These are phyloP conservation scores for Sporormia fimetaria DNA, from an alignment of 495 filamentous ascomycete species.

Conservation along the genomic window DNA sequence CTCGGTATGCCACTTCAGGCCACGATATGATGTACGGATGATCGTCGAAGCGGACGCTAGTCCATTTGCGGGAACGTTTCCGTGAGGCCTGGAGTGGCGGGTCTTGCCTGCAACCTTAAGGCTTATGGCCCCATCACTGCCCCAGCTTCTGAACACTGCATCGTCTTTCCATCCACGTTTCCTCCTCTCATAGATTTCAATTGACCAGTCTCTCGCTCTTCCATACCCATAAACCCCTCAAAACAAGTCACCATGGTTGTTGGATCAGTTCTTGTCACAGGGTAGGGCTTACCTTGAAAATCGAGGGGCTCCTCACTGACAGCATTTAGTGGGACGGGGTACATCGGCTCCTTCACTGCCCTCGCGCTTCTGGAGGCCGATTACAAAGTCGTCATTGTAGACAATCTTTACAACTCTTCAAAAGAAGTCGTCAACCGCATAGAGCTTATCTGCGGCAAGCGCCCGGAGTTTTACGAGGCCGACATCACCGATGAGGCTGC, in stretches of 20 bases:
- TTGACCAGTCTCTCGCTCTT: background rate
- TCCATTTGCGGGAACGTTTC: too few relatives aligned
- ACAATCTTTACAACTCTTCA: conserved; percentile 94
- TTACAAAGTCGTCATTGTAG: conserved; percentile 91
- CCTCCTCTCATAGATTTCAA: background rate
- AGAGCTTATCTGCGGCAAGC: conserved; percentile 83
- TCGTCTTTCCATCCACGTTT: too few relatives aligned
- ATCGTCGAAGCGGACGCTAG: too few relatives aligned
- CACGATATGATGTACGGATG: too few relatives aligned
- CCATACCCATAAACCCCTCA: background rate
- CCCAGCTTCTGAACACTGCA: too few relatives aligned
- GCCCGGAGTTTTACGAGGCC: conserved; percentile 69
- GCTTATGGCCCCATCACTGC: too few relatives aligned
- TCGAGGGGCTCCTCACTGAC: conserved; percentile 3
- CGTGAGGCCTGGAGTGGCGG: too few relatives aligned
- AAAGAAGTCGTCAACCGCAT: conserved; percentile 81
- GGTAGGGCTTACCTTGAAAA: conserved; percentile 10
- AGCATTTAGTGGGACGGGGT: conserved; percentile 72
- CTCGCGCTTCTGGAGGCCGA: conserved; percentile 84
- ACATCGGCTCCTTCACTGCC: conserved; percentile 96
- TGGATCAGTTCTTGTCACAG: conserved; percentile 25
- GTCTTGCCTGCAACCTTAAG: too few relatives aligned
- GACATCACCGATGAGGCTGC: conserved; percentile 77
- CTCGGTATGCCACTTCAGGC: too few relatives aligned
- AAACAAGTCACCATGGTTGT: conserved; percentile 19